These are phyloP conservation scores for Cudoniella acicularis DNA, from an alignment of 495 filamentous ascomycete genomes.

Conservation along the genomic window DNA sequence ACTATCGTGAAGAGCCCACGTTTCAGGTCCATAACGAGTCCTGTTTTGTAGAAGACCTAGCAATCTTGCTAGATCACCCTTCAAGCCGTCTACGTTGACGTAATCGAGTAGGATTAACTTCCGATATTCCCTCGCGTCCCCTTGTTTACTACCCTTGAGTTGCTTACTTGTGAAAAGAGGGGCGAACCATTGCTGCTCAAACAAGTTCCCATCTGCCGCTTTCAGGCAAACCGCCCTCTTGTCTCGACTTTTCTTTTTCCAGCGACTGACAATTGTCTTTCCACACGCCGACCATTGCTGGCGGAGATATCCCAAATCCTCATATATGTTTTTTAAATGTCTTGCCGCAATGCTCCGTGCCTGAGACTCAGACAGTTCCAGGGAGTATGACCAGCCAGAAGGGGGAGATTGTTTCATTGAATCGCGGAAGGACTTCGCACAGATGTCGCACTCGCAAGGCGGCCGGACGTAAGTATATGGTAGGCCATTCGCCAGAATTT, in stretches of 20 bases:
- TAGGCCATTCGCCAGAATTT: background rate
- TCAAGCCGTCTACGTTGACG: conserved; percentile 7
- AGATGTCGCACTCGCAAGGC: background rate
- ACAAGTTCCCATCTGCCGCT: background rate
- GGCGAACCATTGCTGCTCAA: background rate
- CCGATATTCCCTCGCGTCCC: background rate
- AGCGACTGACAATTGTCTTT: conserved; percentile 12
- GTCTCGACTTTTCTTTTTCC: conserved; percentile 5
- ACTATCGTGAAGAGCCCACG: conserved; percentile 1
- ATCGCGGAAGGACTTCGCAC: background rate
- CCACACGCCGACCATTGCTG: background rate
- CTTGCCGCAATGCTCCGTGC: background rate
- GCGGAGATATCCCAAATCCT: background rate
- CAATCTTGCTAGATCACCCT: background rate
- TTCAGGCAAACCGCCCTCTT: background rate
- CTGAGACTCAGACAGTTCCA: background rate
- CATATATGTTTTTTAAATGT: background rate
- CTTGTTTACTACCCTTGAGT: background rate
- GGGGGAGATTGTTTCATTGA: background rate
- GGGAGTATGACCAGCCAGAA: background rate
- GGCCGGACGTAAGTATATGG: background rate
- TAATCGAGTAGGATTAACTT: conserved; percentile 5
- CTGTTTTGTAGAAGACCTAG: conserved; percentile 11
- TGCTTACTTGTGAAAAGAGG: background rate
- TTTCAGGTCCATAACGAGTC: background rate